These are phyloP conservation scores for Collybia nuda DNA, from an alignment of 768 basidiomycete species.

Conservation along the genomic window DNA sequence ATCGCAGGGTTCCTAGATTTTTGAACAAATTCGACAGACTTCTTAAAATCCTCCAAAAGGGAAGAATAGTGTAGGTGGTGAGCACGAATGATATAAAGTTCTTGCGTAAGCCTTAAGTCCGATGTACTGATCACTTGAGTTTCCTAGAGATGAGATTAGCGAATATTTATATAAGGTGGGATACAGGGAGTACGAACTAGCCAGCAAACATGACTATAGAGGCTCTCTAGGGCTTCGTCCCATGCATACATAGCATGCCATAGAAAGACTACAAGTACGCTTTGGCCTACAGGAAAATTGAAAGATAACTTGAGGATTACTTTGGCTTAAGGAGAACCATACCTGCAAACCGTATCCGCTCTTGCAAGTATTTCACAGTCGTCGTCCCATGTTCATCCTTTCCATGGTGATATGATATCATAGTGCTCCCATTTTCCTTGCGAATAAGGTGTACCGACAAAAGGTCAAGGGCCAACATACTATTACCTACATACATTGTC, in stretches of 20 bases:
- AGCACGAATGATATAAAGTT: conserved; percentile 52
- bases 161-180: neutral
- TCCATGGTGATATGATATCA: conserved; percentile 50
- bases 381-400: conserved; percentile 34
- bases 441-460: conserved; percentile 50
- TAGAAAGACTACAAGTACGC: conserved; percentile 21
- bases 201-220: conserved; percentile 22
- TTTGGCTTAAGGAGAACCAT: neutral
- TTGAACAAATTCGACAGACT: conserved; percentile 43
- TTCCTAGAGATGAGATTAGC: conserved; percentile 33
- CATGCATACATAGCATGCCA: conserved; percentile 26
- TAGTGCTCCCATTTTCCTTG: conserved; percentile 42
- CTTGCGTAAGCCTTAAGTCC: conserved; percentile 43
- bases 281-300: conserved; percentile 13
- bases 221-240: conserved; percentile 23
- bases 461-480: conserved; percentile 43
- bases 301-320: neutral
- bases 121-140: conserved; percentile 38
- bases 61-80: conserved; percentile 50
- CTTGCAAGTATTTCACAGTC: conserved; percentile 39
- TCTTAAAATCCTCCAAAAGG: conserved; percentile 46
- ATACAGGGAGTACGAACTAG: conserved; percentile 16
- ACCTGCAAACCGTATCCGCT: conserved; percentile 49
- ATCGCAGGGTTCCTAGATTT: conserved; percentile 49
- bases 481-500: conserved; percentile 17